These are phyloP conservation scores for Neurospora sublineolata DNA, from an alignment of 495 filamentous ascomycete genomes.

Conservation along the genomic window DNA sequence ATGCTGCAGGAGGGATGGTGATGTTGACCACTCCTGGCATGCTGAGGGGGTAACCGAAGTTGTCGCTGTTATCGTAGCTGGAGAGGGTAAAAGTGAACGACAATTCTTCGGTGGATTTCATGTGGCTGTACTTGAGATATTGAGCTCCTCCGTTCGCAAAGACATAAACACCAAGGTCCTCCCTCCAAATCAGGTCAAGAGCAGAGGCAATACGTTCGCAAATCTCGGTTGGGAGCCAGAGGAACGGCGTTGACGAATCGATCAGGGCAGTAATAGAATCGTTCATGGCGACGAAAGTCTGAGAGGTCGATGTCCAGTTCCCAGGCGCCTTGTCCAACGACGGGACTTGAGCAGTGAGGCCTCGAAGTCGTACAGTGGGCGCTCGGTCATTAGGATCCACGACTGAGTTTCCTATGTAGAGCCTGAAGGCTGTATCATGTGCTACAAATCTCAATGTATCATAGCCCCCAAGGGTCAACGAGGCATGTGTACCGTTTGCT, in stretches of 20 bases:
- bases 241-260: conserved; percentile 55
- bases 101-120: conserved; percentile 23
- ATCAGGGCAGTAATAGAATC: conserved; percentile 44
- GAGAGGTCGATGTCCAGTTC: conserved; percentile 28
- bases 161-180: conserved; percentile 31
- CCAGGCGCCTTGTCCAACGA: conserved; percentile 24
- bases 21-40: conserved; percentile 45
- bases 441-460: conserved; percentile 46
- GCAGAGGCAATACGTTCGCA: conserved; percentile 51
- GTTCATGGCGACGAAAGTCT: conserved; percentile 29
- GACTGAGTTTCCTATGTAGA: conserved; percentile 14
- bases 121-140: conserved; percentile 18
- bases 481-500: conserved; percentile 36
- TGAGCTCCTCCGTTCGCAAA: conserved; percentile 25
- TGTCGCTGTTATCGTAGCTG: conserved; percentile 33
- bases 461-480: conserved; percentile 53
- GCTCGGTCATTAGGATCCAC: conserved; percentile 26
- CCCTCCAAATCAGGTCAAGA: conserved; percentile 48
- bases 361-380: conserved; percentile 42
- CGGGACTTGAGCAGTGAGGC: conserved; percentile 41
- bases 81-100: conserved; percentile 51
- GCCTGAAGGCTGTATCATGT: conserved; percentile 42
- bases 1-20: conserved; percentile 50
- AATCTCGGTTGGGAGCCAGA: conserved; percentile 53
- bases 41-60: conserved; percentile 31